Base-by-base conservation (phyloP, 2,329 filamentous ascomycete species). In the Botrytis cinerea region DNA sequence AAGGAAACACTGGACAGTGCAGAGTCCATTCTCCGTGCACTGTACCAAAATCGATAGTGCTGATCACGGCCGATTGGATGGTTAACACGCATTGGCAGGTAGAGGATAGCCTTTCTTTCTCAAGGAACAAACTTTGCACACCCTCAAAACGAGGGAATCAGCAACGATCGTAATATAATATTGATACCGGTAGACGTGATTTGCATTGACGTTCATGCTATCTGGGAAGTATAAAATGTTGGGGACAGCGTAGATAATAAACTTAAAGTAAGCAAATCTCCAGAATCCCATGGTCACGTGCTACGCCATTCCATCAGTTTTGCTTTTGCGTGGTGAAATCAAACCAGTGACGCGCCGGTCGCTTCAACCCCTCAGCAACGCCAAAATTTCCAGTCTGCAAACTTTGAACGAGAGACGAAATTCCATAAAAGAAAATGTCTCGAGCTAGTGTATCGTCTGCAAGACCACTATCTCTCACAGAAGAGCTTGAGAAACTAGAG, bases 401-500 rank as follows among this genome's bases (percentile, higher is more conserved):
- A 38, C 38, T 66, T 60, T 46, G 20, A 9, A 22, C n/a, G 22
- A 25, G 32, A 46, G 16, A 57, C 51, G 14, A 18, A 28, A 28
- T 59, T 38, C 10, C 35, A 10, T 45, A 25, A 28, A 62, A 66
- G 20, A 80, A 28, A 25, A 80, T 81, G 80, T 80, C 78, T 73
- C 78, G 78, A 43, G 63, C 76, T 63, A 77, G 73, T 67, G 74
- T 69, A 40, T 84, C 87, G 2, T 82, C 86, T 60, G 84, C 81
- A 45, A 83, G 89, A 75, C 87, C 84, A 67, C 85, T 98, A 74
- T 93, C 93, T 8, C 86, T 98, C 74, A 97, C 95, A 0, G 96
- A 99, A 81, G 96, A 99, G 86, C 87, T 99, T 71, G 96, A 99
- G 84, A 95, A 92, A 82, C 86, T 99, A 6, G 96, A 99, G 82